Conservation (phyloP, 1,284 basidiomycete species). For the Stygiomarasmius scandens region DNA sequence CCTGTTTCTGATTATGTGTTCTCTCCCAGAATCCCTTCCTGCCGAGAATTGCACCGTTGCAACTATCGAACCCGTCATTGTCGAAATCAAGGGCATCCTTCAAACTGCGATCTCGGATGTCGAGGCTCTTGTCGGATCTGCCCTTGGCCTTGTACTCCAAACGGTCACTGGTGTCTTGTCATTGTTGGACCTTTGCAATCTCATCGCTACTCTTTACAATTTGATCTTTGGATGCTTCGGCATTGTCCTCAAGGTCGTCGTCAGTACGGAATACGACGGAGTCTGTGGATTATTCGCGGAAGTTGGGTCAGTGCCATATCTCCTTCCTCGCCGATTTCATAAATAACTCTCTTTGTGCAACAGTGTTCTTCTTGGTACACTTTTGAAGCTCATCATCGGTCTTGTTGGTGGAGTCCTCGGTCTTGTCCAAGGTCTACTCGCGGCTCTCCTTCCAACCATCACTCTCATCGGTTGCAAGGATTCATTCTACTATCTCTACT, state of each 20-base stretch:
- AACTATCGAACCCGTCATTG: constrained; percentile 5
- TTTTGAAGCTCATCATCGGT: constrained; percentile 3
- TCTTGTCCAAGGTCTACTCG: background rate
- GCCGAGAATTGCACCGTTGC: constrained; percentile 11
- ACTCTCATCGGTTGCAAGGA: background rate
- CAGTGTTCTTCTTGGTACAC: background rate
- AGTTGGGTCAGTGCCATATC: background rate
- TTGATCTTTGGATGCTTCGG: constrained; percentile 8
- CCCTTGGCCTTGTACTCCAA: background rate
- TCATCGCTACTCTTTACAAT: background rate
- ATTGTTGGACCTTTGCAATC: background rate
- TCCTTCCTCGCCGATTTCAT: background rate
- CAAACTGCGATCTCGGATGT: background rate
- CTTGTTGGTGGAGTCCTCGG: background rate
- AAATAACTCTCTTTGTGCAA: too few species aligned
- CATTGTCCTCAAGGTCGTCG: constrained; percentile 4
- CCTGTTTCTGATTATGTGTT: background rate
- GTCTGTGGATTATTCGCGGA: constrained; percentile 1
- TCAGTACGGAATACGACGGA: background rate
- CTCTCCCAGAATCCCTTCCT: constrained; percentile 8
- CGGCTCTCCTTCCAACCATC: constrained; percentile 2
- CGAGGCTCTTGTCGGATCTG: background rate
- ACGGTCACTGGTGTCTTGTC: constrained; percentile 9
- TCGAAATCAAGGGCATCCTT: constrained; percentile 3
- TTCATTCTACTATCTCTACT: background rate